phyloP scores from a whole-genome alignment of 768 basidiomycete species.

The Mycena olivaceomarginata region DNA sequence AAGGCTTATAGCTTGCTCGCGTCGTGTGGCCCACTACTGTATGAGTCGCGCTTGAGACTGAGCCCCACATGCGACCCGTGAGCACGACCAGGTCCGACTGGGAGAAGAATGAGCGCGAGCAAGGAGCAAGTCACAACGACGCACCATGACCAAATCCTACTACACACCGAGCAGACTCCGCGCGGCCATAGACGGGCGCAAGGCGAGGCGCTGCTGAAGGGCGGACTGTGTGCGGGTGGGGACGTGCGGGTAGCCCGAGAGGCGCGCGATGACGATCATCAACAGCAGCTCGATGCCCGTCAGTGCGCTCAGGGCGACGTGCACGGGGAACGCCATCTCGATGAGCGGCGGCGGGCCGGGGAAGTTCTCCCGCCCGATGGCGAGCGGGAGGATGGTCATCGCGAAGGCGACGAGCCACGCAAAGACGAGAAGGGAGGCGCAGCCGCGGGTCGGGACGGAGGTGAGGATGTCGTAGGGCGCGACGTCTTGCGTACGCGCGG shows the following conservation, averaged over 20 bases:
- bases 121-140: background rate
- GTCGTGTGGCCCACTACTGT: no score
- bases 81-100: background rate
- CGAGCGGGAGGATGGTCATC: constrained; percentile 37
- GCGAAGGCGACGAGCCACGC: constrained; percentile 36
- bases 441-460: constrained; percentile 34
- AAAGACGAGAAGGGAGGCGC: constrained; percentile 41
- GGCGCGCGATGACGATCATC: constrained; percentile 26
- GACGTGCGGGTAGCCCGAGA: constrained; percentile 18
- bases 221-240: constrained; percentile 3
- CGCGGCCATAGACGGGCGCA: constrained; percentile 7
- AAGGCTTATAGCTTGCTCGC: no score
- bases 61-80: no score
- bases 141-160: background rate
- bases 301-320: constrained; percentile 24
- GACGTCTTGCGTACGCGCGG: constrained; percentile 31
- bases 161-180: constrained; percentile 17
- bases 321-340: constrained; percentile 27
- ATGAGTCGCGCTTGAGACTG: no score
- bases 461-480: constrained; percentile 13
- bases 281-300: constrained; percentile 28
- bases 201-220: constrained; percentile 16
- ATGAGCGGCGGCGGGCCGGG: constrained; percentile 39
- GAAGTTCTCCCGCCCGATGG: constrained; percentile 30
- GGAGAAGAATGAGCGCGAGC: background rate